Evolutionary conservation across 2,329 filamentous ascomycete genomes (phyloP).

Genomic region (Ustilaginoidea virens): DNA sequence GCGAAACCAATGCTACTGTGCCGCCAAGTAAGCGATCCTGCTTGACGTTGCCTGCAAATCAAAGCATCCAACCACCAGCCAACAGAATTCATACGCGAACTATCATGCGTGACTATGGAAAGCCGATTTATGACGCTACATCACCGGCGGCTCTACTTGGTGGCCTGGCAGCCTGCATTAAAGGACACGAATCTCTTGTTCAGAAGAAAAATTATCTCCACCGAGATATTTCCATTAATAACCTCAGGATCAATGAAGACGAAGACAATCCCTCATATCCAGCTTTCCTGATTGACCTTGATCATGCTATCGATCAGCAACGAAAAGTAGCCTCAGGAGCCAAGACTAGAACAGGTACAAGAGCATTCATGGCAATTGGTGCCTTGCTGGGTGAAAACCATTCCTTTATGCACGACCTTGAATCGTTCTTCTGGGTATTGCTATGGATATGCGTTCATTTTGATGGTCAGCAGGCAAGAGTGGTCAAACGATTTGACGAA

Average conservation of each 20-base stretch:
- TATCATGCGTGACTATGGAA: conserved; percentile 23
- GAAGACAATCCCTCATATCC: conserved; percentile 19
- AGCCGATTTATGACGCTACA: conserved; percentile 25
- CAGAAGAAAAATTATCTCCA: conserved; percentile 22
- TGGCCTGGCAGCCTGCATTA: conserved; percentile 20
- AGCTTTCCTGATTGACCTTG: conserved; percentile 27
- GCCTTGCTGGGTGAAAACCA: conserved; percentile 24
- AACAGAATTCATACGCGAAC: conserved; percentile 25
- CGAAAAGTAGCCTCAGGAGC: conserved; percentile 19
- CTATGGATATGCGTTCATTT: conserved; percentile 31
- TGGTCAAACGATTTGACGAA: conserved; percentile 13
- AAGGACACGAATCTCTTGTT: conserved; percentile 21
- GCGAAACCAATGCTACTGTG: conserved; percentile 10
- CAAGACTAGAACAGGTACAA: conserved; percentile 25
- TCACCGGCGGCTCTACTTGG: conserved; percentile 19
- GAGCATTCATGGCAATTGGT: conserved; percentile 30
- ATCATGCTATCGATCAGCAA: conserved; percentile 18
- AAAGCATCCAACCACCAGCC: too few species aligned
- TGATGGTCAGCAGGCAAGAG: conserved; percentile 6
- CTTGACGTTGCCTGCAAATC: conserved; percentile 14
- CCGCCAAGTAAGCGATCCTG: conserved; percentile 16
- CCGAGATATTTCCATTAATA: conserved; percentile 27
- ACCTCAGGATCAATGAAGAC: conserved; percentile 31
- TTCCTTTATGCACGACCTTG: conserved; percentile 30
- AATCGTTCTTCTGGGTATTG: conserved; percentile 33